Conservation (phyloP, 2,329 filamentous ascomycete species). For the Rhynchosporium agropyri region DNA sequence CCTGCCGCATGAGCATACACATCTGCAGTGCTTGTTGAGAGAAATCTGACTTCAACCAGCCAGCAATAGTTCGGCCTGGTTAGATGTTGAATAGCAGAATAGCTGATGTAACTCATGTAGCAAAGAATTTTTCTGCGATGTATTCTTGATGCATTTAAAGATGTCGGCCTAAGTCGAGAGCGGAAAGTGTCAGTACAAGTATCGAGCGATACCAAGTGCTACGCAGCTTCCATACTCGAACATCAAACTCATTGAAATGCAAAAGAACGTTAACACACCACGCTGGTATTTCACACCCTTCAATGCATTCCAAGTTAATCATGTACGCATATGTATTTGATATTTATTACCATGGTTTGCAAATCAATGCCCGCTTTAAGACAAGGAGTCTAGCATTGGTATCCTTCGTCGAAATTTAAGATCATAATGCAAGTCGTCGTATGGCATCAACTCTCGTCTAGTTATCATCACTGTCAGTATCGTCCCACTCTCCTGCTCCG, state of each 20-base stretch:
- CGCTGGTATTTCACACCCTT: neutral
- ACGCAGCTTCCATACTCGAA: neutral
- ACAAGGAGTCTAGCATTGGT: constrained; percentile 2
- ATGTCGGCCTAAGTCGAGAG: neutral
- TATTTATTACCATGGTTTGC: neutral
- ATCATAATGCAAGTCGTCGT: neutral
- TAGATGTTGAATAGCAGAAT: neutral
- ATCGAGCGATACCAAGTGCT: constrained; percentile 1
- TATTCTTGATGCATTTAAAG: neutral
- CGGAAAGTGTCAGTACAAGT: constrained; percentile 1
- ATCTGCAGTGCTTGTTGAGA: neutral
- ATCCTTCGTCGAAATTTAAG: constrained; percentile 4
- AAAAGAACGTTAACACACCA: neutral
- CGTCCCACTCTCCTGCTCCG: constrained; percentile 16
- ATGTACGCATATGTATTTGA: neutral
- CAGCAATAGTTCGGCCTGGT: neutral
- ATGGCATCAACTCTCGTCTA: neutral
- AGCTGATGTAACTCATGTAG: neutral
- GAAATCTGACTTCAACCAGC: neutral
- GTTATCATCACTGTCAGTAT: constrained; percentile 16
- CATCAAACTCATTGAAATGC: neutral
- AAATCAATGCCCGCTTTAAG: neutral
- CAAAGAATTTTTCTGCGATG: neutral
- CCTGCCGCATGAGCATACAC: constrained; percentile 2
- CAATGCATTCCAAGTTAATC: neutral